Percentiles rank a stretch among this genome's conserved stretches.
phyloP scores from a whole-genome alignment of 2,329 filamentous ascomycete genomes.

The Colletotrichum sp. region DNA sequence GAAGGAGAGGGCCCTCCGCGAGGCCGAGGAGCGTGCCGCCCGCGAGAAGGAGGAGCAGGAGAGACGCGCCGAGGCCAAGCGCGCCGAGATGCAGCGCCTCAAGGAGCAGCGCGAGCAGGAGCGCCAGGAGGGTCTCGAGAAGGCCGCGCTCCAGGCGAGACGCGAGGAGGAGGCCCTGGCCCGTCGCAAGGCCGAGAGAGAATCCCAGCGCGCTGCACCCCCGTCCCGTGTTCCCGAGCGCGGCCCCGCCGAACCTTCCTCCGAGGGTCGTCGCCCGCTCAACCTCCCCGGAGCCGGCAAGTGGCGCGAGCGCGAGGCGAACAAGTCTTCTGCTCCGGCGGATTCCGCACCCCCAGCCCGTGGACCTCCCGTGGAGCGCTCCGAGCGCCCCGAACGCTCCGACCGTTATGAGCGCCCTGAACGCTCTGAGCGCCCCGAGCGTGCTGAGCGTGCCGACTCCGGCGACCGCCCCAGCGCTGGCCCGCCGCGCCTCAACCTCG shows the following conservation, averaged over 20 bases:
- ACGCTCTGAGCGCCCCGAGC: conserved; percentile 14
- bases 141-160: conserved; percentile 73
- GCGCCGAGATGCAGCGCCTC: conserved; percentile 69
- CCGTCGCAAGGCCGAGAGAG: conserved; percentile 71
- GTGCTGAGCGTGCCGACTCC: conserved; percentile 39
- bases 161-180: conserved; percentile 89
- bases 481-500: conserved; percentile 66
- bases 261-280: conserved; percentile 26
- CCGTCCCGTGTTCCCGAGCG: conserved; percentile 49
- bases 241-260: conserved; percentile 29
- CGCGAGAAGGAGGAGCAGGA: conserved; percentile 87
- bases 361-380: conserved; percentile 9
- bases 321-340: conserved; percentile 32
- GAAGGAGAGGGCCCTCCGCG: conserved; percentile 75
- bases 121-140: conserved; percentile 70
- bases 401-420: conserved; percentile 9
- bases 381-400: conserved; percentile 2
- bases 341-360: conserved; percentile 34
- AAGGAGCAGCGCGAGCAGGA: conserved; percentile 71
- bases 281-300: conserved; percentile 39
- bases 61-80: conserved; percentile 79
- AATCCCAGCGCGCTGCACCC: conserved; percentile 43
- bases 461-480: conserved; percentile 44
- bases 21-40: conserved; percentile 84
- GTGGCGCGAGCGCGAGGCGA: conserved; percentile 47